phyloP scores from a whole-genome alignment of 768 basidiomycete genomes.

The Psilocybe sp. region DNA sequence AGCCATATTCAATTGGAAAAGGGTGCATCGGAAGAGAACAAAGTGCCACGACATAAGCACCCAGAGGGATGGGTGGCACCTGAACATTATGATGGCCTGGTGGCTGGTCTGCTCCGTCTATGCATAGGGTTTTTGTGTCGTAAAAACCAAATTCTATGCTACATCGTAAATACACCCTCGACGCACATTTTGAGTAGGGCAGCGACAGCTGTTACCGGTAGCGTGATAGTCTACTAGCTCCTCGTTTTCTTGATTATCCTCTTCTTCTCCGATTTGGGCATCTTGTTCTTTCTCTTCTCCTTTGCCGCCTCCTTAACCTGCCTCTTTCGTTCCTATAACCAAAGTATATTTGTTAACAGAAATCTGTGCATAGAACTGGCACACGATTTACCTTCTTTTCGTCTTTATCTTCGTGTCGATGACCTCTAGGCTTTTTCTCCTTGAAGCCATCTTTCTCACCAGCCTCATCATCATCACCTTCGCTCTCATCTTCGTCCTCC shows the following conservation, averaged over 20 bases:
- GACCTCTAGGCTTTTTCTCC: constrained; percentile 73
- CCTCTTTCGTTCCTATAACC: constrained; percentile 83
- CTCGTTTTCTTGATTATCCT: constrained; percentile 66
- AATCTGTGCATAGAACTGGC: constrained; percentile 4
- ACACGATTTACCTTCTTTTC: constrained; percentile 70
- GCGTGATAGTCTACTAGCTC: constrained; percentile 10
- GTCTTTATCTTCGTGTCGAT: constrained; percentile 89
- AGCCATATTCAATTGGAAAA: too few relatives aligned
- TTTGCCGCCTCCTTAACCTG: constrained; percentile 81
- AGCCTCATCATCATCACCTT: constrained; percentile 23
- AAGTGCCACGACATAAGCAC: too few relatives aligned
- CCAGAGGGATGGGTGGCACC: too few relatives aligned
- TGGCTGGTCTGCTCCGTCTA: too few relatives aligned
- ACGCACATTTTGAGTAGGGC: not conserved
- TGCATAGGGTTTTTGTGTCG: too few relatives aligned
- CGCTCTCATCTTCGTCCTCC: constrained; percentile 32
- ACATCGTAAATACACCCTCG: too few relatives aligned
- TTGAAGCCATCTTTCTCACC: constrained; percentile 36
- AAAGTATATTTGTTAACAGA: constrained; percentile 6
- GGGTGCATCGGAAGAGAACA: too few relatives aligned
- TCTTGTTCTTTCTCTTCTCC: constrained; percentile 88
- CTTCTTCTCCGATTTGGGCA: constrained; percentile 96
- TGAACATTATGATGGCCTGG: too few relatives aligned
- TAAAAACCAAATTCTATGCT: too few relatives aligned
- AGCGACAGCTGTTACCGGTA: too few relatives aligned